These are phyloP conservation scores for Penicillium coprophilum DNA, from an alignment of 495 filamentous ascomycete species.

Conservation along the genomic window DNA sequence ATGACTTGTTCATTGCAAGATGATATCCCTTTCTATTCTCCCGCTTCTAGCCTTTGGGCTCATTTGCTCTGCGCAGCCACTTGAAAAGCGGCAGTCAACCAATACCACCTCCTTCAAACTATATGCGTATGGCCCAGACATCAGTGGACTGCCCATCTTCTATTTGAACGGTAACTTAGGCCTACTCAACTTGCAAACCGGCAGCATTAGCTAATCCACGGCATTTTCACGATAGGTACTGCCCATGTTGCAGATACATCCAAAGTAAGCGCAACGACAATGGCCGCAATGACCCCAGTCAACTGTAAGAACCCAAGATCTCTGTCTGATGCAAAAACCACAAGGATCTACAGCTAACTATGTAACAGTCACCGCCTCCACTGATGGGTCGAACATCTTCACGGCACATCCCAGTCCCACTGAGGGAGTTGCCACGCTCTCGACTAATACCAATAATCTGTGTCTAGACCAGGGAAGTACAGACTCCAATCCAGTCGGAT, in stretches of 20 bases:
- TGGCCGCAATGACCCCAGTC: constrained; percentile 9
- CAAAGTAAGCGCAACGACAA: constrained; percentile 6
- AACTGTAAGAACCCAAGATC: constrained; percentile 13
- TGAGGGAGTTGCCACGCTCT: neutral
- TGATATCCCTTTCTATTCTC: neutral
- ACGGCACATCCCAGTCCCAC: constrained; percentile 10
- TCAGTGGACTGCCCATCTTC: constrained; percentile 37
- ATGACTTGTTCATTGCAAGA: neutral
- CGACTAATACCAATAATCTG: constrained; percentile 5
- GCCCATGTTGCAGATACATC: constrained; percentile 14
- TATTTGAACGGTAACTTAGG: constrained; percentile 29
- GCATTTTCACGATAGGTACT: constrained; percentile 9
- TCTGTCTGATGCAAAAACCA: neutral
- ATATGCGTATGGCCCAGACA: constrained; percentile 35
- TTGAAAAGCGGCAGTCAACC: constrained; percentile 7
- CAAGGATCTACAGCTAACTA: neutral
- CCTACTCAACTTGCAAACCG: neutral
- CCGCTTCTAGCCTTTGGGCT: constrained; percentile 1
- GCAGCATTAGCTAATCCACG: neutral
- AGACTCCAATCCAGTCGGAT: constrained; percentile 8
- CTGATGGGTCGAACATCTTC: constrained; percentile 11
- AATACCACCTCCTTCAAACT: constrained; percentile 25
- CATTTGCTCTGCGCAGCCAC: constrained; percentile 13
- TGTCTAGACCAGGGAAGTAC: constrained; percentile 9
- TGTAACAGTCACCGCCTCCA: constrained; percentile 6